Evolutionary conservation across 257 asterid species (phyloP).

Genomic region (Ajuga chamaepitys): DNA sequence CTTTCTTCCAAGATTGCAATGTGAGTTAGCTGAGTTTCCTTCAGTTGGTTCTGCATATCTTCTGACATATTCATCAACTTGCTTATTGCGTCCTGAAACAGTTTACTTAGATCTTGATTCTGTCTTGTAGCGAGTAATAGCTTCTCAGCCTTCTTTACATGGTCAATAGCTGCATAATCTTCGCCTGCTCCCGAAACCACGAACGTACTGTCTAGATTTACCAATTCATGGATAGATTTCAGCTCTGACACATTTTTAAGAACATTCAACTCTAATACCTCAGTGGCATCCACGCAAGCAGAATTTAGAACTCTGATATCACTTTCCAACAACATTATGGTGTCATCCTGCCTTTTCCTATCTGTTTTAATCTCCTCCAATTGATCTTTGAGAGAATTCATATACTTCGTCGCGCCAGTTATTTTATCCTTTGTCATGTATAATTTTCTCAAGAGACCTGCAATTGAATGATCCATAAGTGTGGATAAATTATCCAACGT

Average conservation of each 20-base stretch:
- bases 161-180: conserved; percentile 29
- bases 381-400: conserved; percentile 46
- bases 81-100: conserved; percentile 35
- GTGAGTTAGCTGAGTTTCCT: conserved; percentile 36
- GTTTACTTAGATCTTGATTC: conserved; percentile 34
- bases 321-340: conserved; percentile 40
- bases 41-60: conserved; percentile 43
- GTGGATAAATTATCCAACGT: conserved; percentile 41
- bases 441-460: conserved; percentile 39
- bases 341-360: conserved; percentile 40
- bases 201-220: conserved; percentile 26
- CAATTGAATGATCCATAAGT: conserved; percentile 47
- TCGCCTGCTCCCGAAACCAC: conserved; percentile 22
- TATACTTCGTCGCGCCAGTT: conserved; percentile 24
- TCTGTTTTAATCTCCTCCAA: conserved; percentile 42
- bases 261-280: conserved; percentile 38
- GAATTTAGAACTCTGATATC: conserved; percentile 45
- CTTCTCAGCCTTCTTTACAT: conserved; percentile 49
- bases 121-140: conserved; percentile 47
- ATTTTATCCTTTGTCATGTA: conserved; percentile 36
- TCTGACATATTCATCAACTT: conserved; percentile 30
- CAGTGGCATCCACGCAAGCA: conserved; percentile 64
- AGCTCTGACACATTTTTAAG: conserved; percentile 30
- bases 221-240: conserved; percentile 32
- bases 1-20: conserved; percentile 50